Conservation (phyloP, 2,329 filamentous ascomycete species). For the Tolypocladium capitatum region DNA sequence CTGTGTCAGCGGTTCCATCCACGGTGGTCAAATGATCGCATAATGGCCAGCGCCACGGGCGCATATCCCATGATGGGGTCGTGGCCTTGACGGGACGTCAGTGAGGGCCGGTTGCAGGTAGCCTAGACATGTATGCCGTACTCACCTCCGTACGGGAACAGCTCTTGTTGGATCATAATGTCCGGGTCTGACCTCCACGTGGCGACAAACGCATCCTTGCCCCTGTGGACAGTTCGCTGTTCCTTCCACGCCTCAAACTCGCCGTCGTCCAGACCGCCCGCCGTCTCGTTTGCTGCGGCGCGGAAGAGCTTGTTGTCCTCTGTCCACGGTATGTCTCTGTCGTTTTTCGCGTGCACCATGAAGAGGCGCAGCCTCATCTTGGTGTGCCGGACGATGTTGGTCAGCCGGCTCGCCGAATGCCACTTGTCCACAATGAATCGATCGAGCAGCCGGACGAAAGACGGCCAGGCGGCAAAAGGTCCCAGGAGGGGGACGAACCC, state of each 20-base stretch:
- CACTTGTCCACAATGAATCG: slow-evolving; percentile 65
- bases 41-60: slow-evolving; percentile 48
- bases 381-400: slow-evolving; percentile 38
- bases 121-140: background rate
- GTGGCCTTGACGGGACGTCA: slow-evolving; percentile 37
- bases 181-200: slow-evolving; percentile 30
- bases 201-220: slow-evolving; percentile 34
- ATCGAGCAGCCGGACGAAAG: slow-evolving; percentile 47
- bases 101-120: background rate
- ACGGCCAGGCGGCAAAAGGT: slow-evolving; percentile 56
- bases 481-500: slow-evolving; percentile 69
- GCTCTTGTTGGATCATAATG: slow-evolving; percentile 38
- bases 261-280: slow-evolving; percentile 20
- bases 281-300: slow-evolving; percentile 40
- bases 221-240: slow-evolving; percentile 27
- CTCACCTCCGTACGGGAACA: slow-evolving; percentile 42
- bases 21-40: slow-evolving; percentile 46
- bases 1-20: slow-evolving; percentile 15
- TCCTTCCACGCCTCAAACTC: slow-evolving; percentile 32
- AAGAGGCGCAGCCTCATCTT: slow-evolving; percentile 47
- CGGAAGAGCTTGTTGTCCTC: slow-evolving; percentile 54
- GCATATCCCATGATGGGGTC: slow-evolving; percentile 56
- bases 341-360: slow-evolving; percentile 69
- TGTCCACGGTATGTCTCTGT: slow-evolving; percentile 66
- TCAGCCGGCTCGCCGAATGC: slow-evolving; percentile 56